These are phyloP conservation scores for Immersiporthe knoxdaviesiana DNA, from an alignment of 2,329 filamentous ascomycete genomes.

Conservation along the genomic window DNA sequence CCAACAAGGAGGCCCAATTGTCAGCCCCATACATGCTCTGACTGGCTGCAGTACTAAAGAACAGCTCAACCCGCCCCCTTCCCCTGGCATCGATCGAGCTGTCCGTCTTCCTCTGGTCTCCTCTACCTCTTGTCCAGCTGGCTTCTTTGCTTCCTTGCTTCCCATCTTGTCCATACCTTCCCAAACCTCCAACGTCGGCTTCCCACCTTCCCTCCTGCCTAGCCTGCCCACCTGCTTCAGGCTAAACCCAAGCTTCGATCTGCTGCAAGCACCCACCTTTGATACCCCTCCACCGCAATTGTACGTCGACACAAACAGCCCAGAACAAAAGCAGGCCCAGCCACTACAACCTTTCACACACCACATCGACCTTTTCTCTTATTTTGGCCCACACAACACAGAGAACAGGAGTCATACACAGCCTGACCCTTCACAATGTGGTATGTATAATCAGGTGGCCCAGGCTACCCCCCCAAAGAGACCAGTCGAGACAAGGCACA, in stretches of 20 bases:
- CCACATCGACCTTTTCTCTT: conserved; percentile 6
- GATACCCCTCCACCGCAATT: conserved; percentile 26
- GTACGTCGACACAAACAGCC: conserved; percentile 21
- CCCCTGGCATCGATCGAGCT: conserved; percentile 19
- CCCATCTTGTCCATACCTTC: conserved; percentile 19
- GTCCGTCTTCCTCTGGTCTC: neutral
- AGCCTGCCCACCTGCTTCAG: neutral
- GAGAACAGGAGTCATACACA: conserved; percentile 24
- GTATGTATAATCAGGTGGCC: conserved; percentile 33
- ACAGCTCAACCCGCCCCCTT: conserved; percentile 24
- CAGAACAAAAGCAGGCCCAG: conserved; percentile 1
- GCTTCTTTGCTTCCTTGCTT: conserved; percentile 27
- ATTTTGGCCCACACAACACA: conserved; percentile 14
- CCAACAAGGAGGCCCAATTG: conserved; percentile 17
- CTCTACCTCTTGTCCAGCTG: conserved; percentile 22
- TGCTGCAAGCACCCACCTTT: conserved; percentile 18
- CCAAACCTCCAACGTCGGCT: conserved; percentile 11
- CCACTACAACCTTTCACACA: neutral
- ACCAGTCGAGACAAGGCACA: neutral
- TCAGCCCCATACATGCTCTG: conserved; percentile 14
- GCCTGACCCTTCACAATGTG: conserved; percentile 40
- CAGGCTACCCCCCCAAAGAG: neutral
- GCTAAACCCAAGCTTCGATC: neutral
- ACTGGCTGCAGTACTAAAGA: conserved; percentile 28
- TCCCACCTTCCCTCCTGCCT: conserved; percentile 17